phyloP scores from a whole-genome alignment of 257 asterid genomes.

The Solanum peruvianum region DNA sequence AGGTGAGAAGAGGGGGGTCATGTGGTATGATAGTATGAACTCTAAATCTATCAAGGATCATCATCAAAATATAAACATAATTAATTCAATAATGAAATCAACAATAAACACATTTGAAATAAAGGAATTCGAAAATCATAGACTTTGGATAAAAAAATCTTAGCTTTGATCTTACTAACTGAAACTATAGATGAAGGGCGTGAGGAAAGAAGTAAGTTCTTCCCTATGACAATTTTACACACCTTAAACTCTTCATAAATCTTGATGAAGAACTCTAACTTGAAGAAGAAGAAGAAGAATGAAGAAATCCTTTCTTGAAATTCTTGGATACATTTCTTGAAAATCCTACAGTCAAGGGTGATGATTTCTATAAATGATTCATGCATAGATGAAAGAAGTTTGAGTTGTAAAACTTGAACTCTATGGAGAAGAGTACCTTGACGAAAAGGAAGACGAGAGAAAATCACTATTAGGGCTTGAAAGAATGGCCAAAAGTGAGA shows the following conservation, averaged over 20 bases:
- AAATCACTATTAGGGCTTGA: too few species aligned
- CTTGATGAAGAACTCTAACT: background rate
- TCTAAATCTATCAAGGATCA: background rate
- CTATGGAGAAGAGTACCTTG: background rate
- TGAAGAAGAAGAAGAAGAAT: background rate
- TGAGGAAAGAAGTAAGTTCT: too few species aligned
- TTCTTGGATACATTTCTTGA: background rate
- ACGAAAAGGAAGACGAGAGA: background rate
- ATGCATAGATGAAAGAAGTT: background rate
- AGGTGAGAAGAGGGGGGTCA: background rate
- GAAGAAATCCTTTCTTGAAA: background rate
- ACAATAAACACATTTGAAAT: too few species aligned
- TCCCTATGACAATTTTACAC: background rate
- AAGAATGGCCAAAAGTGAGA: background rate
- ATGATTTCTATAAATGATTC: background rate
- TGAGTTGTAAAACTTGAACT: background rate
- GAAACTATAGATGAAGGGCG: too few species aligned
- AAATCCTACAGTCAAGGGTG: background rate
- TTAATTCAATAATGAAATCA: too few species aligned
- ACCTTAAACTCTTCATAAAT: too few species aligned
- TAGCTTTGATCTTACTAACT: too few species aligned
- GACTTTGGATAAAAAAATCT: too few species aligned
- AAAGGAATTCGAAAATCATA: too few species aligned
- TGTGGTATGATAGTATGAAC: background rate
- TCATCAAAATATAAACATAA: background rate